Percentiles rank a stretch among this genome's conserved stretches.
phyloP scores from a whole-genome alignment of 129 eudicot genomes.

The Escallonia rubra region DNA sequence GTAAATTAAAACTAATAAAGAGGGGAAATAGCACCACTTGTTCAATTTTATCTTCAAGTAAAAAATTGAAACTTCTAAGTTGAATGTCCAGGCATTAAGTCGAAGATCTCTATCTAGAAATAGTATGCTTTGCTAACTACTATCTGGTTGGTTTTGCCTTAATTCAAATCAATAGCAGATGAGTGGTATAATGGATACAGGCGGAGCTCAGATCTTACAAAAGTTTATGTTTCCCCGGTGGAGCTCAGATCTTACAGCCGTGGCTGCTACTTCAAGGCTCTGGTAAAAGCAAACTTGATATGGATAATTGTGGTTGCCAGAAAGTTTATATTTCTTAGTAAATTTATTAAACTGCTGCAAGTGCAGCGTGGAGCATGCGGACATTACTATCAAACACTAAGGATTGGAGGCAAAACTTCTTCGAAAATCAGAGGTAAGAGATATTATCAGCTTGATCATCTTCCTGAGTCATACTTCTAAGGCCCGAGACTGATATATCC shows the following conservation, averaged over 20 bases:
- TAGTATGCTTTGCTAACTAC: background rate
- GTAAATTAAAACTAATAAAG: background rate
- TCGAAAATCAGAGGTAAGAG: conserved; percentile 60
- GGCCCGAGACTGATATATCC: no score
- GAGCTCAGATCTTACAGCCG: conserved; percentile 87
- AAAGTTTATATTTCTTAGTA: background rate
- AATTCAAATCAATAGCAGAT: conserved; percentile 91
- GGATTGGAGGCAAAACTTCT: conserved; percentile 76
- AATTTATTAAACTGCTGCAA: background rate
- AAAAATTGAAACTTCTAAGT: background rate
- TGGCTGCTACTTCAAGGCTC: conserved; percentile 80
- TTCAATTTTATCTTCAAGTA: no score
- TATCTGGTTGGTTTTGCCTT: background rate
- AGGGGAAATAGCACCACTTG: no score
- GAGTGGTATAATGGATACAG: conserved; percentile 75
- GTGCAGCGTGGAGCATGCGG: conserved; percentile 80
- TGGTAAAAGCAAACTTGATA: conserved; percentile 30
- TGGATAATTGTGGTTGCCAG: background rate
- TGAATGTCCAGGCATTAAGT: background rate
- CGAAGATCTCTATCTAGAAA: background rate
- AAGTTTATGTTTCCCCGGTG: conserved; percentile 90
- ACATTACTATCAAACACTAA: conserved; percentile 80
- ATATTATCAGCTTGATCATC: no score
- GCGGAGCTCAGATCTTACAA: conserved; percentile 70
- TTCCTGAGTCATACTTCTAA: no score